phyloP scores from a whole-genome alignment of 306 rosid species.

The Rubus idaeus region DNA sequence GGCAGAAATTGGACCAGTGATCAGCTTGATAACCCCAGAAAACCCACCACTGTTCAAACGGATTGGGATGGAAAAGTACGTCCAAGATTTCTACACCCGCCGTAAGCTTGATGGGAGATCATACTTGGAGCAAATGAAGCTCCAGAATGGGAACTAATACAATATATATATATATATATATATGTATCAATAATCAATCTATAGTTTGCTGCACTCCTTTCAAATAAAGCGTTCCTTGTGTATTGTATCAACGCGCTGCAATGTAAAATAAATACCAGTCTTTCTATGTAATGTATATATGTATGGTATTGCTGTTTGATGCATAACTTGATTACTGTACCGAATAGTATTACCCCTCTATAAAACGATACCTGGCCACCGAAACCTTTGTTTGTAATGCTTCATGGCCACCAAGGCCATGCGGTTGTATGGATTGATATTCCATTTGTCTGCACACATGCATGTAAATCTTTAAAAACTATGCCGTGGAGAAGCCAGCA shows the following conservation, averaged over 20 bases:
- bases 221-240: neutral
- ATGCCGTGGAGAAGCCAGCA: too few relatives aligned
- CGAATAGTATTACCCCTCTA: neutral
- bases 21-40: slow-evolving; percentile 31
- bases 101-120: slow-evolving; percentile 56
- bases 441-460: too few relatives aligned
- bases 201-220: neutral
- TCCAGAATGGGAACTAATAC: slow-evolving; percentile 1
- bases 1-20: slow-evolving; percentile 56
- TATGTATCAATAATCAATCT: neutral
- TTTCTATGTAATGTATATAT: too few relatives aligned
- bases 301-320: too few relatives aligned
- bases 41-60: slow-evolving; percentile 50
- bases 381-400: too few relatives aligned
- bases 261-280: neutral
- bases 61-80: slow-evolving; percentile 54
- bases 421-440: too few relatives aligned
- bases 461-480: too few relatives aligned
- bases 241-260: neutral
- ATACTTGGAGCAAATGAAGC: slow-evolving; percentile 61
- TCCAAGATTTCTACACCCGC: slow-evolving; percentile 47
- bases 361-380: too few relatives aligned
- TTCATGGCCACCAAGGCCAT: too few relatives aligned
- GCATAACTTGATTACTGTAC: neutral
- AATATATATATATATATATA: too few relatives aligned